Evolutionary conservation across 164 flowering plant species (phyloP).

Genomic region (Nymphaea colorata): DNA sequence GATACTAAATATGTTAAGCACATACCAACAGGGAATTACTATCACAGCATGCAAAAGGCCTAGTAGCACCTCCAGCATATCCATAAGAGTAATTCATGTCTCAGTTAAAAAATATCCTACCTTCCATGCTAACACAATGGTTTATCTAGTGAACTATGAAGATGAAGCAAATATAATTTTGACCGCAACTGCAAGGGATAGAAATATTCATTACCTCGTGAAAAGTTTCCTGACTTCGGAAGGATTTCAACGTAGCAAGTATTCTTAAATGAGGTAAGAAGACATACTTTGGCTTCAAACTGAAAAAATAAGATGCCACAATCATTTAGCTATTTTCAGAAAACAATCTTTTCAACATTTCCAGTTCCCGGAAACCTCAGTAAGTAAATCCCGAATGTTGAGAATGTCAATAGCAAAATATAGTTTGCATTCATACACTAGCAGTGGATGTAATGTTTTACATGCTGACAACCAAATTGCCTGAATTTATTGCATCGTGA

Average conservation of each 20-base stretch:
- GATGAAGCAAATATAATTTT: background rate
- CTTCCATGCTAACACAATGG: background rate
- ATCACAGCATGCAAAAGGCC: background rate
- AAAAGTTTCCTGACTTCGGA: conserved; percentile 48
- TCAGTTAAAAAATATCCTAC: background rate
- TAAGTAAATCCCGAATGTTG: background rate
- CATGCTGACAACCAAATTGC: no score
- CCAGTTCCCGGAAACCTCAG: background rate
- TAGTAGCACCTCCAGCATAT: background rate
- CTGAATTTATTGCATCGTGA: no score
- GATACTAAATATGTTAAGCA: no score
- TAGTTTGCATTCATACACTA: background rate
- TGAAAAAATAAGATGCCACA: conserved; percentile 9
- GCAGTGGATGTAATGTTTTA: background rate
- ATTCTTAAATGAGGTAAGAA: conserved; percentile 83
- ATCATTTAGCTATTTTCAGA: background rate
- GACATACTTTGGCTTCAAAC: conserved; percentile 75
- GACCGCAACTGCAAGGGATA: background rate
- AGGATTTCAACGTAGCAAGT: conserved; percentile 69
- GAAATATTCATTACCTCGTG: conserved; percentile 36
- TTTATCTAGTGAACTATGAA: background rate
- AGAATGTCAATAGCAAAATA: background rate
- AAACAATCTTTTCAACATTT: background rate
- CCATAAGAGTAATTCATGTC: background rate
- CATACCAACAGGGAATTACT: background rate